Evolutionary conservation across 495 filamentous ascomycete species (phyloP).

Genomic region (Lophium mytilinum): DNA sequence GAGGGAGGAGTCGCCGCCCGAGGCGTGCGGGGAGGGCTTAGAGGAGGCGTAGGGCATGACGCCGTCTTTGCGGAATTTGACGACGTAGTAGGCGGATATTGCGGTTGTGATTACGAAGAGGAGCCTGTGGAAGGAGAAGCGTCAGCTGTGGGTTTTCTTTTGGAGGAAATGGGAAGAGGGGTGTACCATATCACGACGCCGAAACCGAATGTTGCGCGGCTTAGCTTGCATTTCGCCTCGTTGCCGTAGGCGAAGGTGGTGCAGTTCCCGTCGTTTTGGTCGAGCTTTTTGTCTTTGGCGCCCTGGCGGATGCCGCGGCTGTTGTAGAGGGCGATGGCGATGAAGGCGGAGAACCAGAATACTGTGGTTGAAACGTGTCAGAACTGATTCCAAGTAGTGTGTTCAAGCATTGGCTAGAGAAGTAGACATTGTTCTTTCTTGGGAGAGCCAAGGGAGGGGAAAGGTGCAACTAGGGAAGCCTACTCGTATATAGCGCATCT

Average conservation of each 20-base stretch:
- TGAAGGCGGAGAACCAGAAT: conserved; percentile 79
- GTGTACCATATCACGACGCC: conserved; percentile 76
- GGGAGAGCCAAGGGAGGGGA: not conserved
- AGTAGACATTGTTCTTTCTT: not conserved
- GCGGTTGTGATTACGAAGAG: conserved; percentile 63
- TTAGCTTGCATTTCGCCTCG: conserved; percentile 56
- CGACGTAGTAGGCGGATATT: conserved; percentile 68
- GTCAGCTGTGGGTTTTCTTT: conserved; percentile 5
- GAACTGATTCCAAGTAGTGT: not conserved
- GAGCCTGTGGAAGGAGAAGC: conserved; percentile 46
- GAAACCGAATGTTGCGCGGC: conserved; percentile 69
- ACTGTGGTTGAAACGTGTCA: conserved; percentile 30
- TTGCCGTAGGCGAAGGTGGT: conserved; percentile 47
- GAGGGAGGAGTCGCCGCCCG: conserved; percentile 7
- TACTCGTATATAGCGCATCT: conserved; percentile 56
- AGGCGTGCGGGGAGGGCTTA: conserved; percentile 26
- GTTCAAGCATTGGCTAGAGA: not conserved
- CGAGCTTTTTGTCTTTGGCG: conserved; percentile 26
- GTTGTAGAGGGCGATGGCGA: conserved; percentile 65
- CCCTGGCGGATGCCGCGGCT: conserved; percentile 33
- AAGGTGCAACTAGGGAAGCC: not conserved
- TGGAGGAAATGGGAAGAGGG: conserved; percentile 21
- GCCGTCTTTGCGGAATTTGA: conserved; percentile 71
- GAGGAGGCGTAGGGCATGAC: conserved; percentile 60
- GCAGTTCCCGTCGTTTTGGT: conserved; percentile 36